A percentile compares a stretch with the other conserved stretches of the same genome.
Conservation (phyloP, 345 rosid species). For the Salix arbutifolia region DNA sequence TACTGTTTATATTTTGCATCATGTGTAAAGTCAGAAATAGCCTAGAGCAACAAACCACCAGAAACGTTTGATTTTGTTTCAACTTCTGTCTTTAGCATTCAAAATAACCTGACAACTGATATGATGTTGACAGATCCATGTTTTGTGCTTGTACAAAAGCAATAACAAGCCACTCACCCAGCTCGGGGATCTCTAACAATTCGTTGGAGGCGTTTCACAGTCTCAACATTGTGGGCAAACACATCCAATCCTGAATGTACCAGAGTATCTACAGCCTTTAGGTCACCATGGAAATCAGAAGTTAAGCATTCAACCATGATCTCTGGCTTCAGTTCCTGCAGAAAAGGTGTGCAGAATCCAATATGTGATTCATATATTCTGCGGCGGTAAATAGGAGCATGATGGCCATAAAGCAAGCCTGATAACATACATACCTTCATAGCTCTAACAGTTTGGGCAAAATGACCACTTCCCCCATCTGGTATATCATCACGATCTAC, state of each 20-base stretch:
- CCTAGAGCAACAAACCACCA: background rate
- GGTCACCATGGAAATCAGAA: constrained; percentile 93
- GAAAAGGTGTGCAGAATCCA: background rate
- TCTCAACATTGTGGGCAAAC: constrained; percentile 92
- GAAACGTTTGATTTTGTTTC: background rate
- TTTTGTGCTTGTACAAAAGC: background rate
- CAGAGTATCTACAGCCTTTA: constrained; percentile 71
- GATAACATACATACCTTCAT: constrained; percentile 56
- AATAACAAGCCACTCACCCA: constrained; percentile 48
- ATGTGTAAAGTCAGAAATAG: background rate
- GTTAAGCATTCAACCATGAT: constrained; percentile 97
- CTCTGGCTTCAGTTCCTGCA: constrained; percentile 81
- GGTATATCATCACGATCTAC: constrained; percentile 97
- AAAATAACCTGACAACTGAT: background rate
- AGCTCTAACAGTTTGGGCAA: constrained; percentile 83
- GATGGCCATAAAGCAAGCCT: constrained; percentile 2
- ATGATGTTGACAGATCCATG: background rate
- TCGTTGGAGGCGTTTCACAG: constrained; percentile 90
- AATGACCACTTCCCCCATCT: constrained; percentile 99
- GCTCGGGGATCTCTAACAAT: constrained; percentile 98
- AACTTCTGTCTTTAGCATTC: background rate
- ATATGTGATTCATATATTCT: background rate
- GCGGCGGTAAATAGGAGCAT: background rate
- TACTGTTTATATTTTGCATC: background rate
- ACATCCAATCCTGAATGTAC: constrained; percentile 87